Evolutionary conservation across 2,329 filamentous ascomycete species (phyloP), one percentile per base, ranked within the genome.

Genomic region (Colletotrichum gloeosporioides): DNA sequence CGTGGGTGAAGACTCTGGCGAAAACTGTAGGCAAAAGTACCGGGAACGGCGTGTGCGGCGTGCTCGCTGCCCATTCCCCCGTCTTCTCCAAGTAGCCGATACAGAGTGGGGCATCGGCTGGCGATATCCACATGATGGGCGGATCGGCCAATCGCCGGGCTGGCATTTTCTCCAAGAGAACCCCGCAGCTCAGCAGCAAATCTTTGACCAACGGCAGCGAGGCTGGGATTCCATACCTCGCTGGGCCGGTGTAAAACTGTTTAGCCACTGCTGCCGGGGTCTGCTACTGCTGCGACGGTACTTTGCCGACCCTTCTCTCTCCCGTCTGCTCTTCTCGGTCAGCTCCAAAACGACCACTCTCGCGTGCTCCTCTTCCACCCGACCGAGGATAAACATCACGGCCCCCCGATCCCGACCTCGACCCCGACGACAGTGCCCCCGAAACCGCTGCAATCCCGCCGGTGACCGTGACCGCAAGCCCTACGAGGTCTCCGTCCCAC

Each of bases 301-400:
- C 61, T 69, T 4, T 44, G 64, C 63, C 65, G 63, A n/a, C 63
- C 32, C 32, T 61, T 31, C 57, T 15, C 31, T 69, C 34, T 72
- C 34, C 59, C 69, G 55, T 16, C 39, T 22, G 12, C 29, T 67
- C 36, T 53, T 55, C 29, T 31, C 22, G 22, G 61, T 65, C 57
- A 70, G 74, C 71, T 76, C 59, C 32, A 65, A 25, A 39, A 75
- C 61, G 61, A 77, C 71, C 39, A 65, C 66, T 53, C 59, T 77
- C 65, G 74, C 71, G 71, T 76, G 74, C 71, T 70, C 72, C 72
- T 76, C 69, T 70, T 77, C 63, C 73, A 68, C 73, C 63, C 55
- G 72, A 76, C 77, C 77, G 77, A 78, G 77, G 76, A 76, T 75
- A 76, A 78, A 71, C 64, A 78, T 68, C 53, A 66, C 59, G 66